A percentile compares a stretch with the other conserved stretches of the same genome.
Conservation (phyloP, 2,329 filamentous ascomycete species). For the Gaeumannomyces sp. region DNA sequence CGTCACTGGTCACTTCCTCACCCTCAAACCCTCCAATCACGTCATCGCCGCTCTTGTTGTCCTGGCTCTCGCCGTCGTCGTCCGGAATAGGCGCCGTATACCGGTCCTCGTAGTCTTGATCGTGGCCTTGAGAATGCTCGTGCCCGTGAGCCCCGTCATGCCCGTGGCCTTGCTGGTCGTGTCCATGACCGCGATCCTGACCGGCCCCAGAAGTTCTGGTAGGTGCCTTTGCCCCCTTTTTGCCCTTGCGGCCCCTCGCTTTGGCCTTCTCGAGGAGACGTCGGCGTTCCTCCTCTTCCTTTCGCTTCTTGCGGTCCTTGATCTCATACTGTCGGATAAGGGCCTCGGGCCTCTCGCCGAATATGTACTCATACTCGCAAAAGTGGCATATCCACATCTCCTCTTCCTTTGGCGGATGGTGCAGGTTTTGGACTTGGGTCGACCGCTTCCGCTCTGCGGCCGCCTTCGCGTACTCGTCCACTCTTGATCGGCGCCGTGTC, state of each 20-base stretch:
- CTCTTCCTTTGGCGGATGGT: slow-evolving; percentile 61
- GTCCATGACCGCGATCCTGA: slow-evolving; percentile 19
- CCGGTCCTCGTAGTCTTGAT: slow-evolving; percentile 3
- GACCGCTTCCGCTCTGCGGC: slow-evolving; percentile 72
- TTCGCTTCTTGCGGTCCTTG: slow-evolving; percentile 80
- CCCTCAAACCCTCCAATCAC: neutral
- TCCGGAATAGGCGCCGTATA: neutral
- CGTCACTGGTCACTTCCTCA: neutral
- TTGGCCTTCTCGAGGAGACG: slow-evolving; percentile 87
- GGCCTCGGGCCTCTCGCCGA: slow-evolving; percentile 77
- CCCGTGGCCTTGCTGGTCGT: slow-evolving; percentile 18
- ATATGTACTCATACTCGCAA: slow-evolving; percentile 95
- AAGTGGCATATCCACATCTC: slow-evolving; percentile 97
- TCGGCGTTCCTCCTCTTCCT: slow-evolving; percentile 78
- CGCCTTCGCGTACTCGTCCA: slow-evolving; percentile 63
- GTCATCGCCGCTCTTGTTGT: slow-evolving; percentile 9
- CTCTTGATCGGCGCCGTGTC: slow-evolving; percentile 43
- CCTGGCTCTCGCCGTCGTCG: slow-evolving; percentile 10
- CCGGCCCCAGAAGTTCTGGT: slow-evolving; percentile 35
- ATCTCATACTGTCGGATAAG: slow-evolving; percentile 90
- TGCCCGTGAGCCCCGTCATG: neutral
- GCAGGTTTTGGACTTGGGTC: slow-evolving; percentile 70
- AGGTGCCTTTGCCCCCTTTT: slow-evolving; percentile 69
- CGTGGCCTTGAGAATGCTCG: neutral
- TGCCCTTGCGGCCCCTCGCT: slow-evolving; percentile 84